Base-by-base conservation (phyloP, 2,329 filamentous ascomycete species). In the Trichoderma endophyticum region DNA sequence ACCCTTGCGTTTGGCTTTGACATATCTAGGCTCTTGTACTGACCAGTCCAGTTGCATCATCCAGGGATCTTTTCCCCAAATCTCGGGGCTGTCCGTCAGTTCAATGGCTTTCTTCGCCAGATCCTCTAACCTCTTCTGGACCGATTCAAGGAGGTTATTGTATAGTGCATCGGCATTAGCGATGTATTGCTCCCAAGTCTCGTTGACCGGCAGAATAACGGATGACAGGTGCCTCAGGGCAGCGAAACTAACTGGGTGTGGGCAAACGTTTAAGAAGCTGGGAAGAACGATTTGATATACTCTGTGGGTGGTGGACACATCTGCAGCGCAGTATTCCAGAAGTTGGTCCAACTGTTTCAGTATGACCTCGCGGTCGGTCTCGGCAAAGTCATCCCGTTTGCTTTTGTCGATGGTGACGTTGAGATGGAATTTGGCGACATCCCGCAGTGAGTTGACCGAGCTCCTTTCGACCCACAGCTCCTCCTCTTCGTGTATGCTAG, bases 391-490 rank as follows among this genome's bases (percentile, higher is more conserved):
- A 78, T 98, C 91, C 75, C 96, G 89, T 62, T 91, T 87, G 3
- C 92, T 88, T 83, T 99, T 99, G 83, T 99, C 95, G 72, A 99
- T 94, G 3, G 92, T 91, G 68, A 97, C 89, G 76, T 95, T 90
- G 76, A 97, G 93, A 79, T 99, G 96, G 75, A 99, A 99, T 79
- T 97, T 94, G 73, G 96, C 97, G 6, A 99, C 96, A 77, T 99
- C 96, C 24, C 95, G 89, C 51, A 99, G 83, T 0, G 96, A 99
- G 82, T 99, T 99, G 77, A 98, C 89, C 0, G 96, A 98, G 80
- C 95, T 98, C 79, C 94, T 88, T 69, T 94, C 94, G 4, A 99
- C 93, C 96, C 96, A 99, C 1, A 98, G 83, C 77, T 99, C 96
- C 78, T 97, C 94, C 79, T 98, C 95, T 75, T 97, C 93, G 71